Base-by-base conservation (phyloP, 2,329 filamentous ascomycete species). In the Colletotrichum acutatum region DNA sequence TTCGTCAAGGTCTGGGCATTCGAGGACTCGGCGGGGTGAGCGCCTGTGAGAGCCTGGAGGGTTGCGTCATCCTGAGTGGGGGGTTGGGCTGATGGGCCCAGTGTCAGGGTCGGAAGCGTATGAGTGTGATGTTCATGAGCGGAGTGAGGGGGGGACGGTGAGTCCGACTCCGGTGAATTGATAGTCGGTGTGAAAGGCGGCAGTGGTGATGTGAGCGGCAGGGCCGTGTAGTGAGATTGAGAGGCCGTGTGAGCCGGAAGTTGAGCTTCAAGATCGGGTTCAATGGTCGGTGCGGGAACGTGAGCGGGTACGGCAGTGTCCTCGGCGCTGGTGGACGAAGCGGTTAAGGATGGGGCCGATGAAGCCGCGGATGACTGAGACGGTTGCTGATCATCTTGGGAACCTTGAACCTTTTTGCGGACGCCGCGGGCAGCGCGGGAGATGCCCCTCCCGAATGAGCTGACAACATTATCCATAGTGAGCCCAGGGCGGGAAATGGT, bases 231-330 rank as follows among this genome's bases (percentile, higher is more conserved):
- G 16, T 72, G 65, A 12, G 54, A 22, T 24, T 72, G 66, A 52
- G 60, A 56, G 7, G 60, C 32, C 46, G 70, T 57, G 54, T 70
- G 71, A 57, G 14, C 34, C 32, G 71, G 66, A 32, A 58, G 58
- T 24, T 73, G 71, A 26, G 71, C 71, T n/a, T 73, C 71, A 28
- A 73, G 71, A 57, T 73, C 71, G 71, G 66, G 49, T 28, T 69
- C 34, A n/a, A 19, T 30, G 32, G 67, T 70, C 32, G 70, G 46
- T 59, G 32, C 30, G 19, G 61, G 61, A n/a, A n/a, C 30, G 46
- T 42, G 30, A 32, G 49, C 22, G 5, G 62, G 52, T 42, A 49
- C 62, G 26, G 58, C 11, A 26, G 70, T 60, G 46, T 59, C 58
- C 68, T 71, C 71, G 68, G 71, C 62, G 62, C 19, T 72, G 57